Base-by-base conservation (phyloP, 1,284 basidiomycete genomes). In the Cutaneotrichosporon sp. region DNA sequence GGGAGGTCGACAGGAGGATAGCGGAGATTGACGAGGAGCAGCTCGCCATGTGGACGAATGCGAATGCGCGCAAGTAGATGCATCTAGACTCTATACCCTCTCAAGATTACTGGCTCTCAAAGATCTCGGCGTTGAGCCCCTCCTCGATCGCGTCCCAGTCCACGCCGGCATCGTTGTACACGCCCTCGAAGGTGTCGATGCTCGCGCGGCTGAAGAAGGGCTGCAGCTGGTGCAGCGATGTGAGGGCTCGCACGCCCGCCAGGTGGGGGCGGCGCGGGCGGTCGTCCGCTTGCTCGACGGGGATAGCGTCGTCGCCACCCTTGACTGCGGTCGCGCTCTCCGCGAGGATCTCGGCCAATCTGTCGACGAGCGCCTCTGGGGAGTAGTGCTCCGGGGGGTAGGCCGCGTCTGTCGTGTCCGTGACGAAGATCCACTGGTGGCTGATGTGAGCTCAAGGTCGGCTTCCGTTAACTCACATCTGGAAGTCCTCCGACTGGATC, bases 381-480 rank as follows among this genome's bases (percentile, higher is more conserved):
- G 82, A 81, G 86, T 89, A 94, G 49, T 87, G 84, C 66, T 94
- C 89, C 0, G 91, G 89, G 9, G 88, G 89, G 76, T 94, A 94
- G 13, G 94, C 86, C 0, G 95, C 94, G 72, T 99, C 97, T 6
- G 95, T 91, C 0, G 95, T 98, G 77, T 99, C 97, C 0, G 94
- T 97, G 58, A 98, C 87, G 74, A 99, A 99, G 70, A 97, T 90
- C 95, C 97, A 99, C 83, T 99, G 94, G 77, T 99, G 91, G 68
- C 94, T 97, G 67, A 9, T 8, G 59, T 65, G 34, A 59, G 42
- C n/a, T 25, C 20, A 16, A 6, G 29, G 34, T n/a, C n/a, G n/a
- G n/a, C n/a, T n/a, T n/a, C n/a, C n/a, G n/a, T n/a, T 43, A 25
- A 69, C 87, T 70, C 73, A 95, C 93, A 97, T 90, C 80, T 99